These are phyloP conservation scores for Cladosporium velox DNA, from an alignment of 2,329 filamentous ascomycete species.

Conservation along the genomic window DNA sequence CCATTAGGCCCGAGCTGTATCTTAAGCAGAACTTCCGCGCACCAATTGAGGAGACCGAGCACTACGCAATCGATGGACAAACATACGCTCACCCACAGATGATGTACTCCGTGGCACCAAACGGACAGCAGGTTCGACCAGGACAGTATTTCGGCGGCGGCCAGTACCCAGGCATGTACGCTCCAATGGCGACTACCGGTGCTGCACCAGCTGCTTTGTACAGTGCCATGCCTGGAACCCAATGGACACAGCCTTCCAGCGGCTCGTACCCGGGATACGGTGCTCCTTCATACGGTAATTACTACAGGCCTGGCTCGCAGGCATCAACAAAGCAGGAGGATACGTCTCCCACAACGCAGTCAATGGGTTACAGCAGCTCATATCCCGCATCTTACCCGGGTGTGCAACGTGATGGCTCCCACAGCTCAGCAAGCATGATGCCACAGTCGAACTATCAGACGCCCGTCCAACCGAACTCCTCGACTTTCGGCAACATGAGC, in stretches of 20 bases:
- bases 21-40: constrained; percentile 44
- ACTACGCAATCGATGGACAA: constrained; percentile 39
- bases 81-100: constrained; percentile 40
- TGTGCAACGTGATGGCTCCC: constrained; percentile 32
- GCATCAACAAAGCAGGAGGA: constrained; percentile 28
- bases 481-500: constrained; percentile 31
- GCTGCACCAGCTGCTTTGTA: constrained; percentile 33
- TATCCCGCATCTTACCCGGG: constrained; percentile 31
- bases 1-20: constrained; percentile 40
- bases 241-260: constrained; percentile 12
- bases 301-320: constrained; percentile 33
- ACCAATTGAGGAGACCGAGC: constrained; percentile 41
- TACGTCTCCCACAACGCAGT: constrained; percentile 26
- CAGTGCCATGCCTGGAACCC: constrained; percentile 21
- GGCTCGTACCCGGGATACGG: constrained; percentile 31
- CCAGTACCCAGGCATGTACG: constrained; percentile 37
- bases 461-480: constrained; percentile 29
- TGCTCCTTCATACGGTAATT: constrained; percentile 30
- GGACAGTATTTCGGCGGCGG: constrained; percentile 35
- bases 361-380: constrained; percentile 32
- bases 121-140: constrained; percentile 34
- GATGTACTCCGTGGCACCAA: constrained; percentile 35
- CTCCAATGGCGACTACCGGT: constrained; percentile 25
- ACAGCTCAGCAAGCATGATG: constrained; percentile 30
- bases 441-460: constrained; percentile 33